Percentiles rank a stretch among this genome's conserved stretches.
phyloP scores from a whole-genome alignment of 2,329 filamentous ascomycete species.

The Claviceps africana region DNA sequence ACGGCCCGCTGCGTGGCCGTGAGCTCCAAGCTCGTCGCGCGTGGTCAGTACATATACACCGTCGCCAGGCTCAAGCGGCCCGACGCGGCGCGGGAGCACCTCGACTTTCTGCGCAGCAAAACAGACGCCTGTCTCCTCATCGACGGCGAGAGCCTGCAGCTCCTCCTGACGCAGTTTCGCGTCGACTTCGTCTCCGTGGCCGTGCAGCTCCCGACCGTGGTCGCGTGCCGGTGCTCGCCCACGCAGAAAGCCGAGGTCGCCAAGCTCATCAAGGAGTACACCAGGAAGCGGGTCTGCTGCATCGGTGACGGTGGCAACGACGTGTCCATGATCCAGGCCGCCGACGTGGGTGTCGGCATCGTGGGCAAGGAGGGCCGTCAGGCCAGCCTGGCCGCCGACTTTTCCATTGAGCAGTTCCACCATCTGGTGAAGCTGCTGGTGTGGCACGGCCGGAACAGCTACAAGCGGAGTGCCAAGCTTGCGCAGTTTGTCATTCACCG shows the following conservation, averaged over 20 bases:
- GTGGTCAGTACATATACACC: slow-evolving; percentile 92
- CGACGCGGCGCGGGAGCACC: slow-evolving; percentile 71
- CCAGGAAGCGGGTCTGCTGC: slow-evolving; percentile 90
- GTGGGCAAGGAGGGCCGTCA: slow-evolving; percentile 96
- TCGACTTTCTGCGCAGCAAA: slow-evolving; percentile 80
- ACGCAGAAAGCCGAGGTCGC: slow-evolving; percentile 95
- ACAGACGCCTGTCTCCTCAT: slow-evolving; percentile 80
- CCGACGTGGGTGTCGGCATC: slow-evolving; percentile 93
- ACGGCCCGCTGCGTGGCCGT: slow-evolving; percentile 93
- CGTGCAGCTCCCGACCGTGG: slow-evolving; percentile 76
- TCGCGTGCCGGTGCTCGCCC: slow-evolving; percentile 91
- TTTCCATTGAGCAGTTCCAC: slow-evolving; percentile 89
- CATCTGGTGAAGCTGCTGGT: slow-evolving; percentile 94
- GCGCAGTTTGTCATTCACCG: slow-evolving; percentile 97
- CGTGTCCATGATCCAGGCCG: slow-evolving; percentile 97
- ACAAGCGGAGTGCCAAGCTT: slow-evolving; percentile 89
- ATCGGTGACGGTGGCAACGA: slow-evolving; percentile 98
- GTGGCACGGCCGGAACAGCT: slow-evolving; percentile 95
- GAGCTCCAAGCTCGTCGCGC: slow-evolving; percentile 80
- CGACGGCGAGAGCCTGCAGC: slow-evolving; percentile 76
- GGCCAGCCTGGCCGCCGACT: slow-evolving; percentile 88
- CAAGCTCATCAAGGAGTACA: slow-evolving; percentile 75
- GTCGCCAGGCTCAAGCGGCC: slow-evolving; percentile 74
- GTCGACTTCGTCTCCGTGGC: slow-evolving; percentile 78
- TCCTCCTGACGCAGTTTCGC: slow-evolving; percentile 73